phyloP scores from a whole-genome alignment of 768 basidiomycete genomes.

The Tulasnella sp. region DNA sequence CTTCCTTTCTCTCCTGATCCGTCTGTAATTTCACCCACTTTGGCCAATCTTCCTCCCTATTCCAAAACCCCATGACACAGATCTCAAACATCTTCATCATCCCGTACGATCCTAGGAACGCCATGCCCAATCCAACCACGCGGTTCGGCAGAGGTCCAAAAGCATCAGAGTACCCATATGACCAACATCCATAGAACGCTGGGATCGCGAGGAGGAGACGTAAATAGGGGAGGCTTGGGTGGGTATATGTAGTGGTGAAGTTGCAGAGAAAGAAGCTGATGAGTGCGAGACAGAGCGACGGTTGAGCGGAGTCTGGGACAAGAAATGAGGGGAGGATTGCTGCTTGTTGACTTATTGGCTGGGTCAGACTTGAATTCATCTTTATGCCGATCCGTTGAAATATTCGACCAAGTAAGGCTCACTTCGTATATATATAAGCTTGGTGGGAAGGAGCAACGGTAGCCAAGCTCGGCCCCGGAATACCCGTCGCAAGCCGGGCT shows the following conservation, averaged over 20 bases:
- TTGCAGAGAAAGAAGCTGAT: neutral
- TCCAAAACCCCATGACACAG: conserved; percentile 1
- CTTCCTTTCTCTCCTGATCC: neutral
- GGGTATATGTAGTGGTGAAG: conserved; percentile 2
- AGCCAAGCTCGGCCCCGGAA: too few species aligned
- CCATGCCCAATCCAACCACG: conserved; percentile 2
- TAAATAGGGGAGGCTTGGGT: neutral
- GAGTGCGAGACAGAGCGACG: neutral
- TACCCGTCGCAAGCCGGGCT: too few species aligned
- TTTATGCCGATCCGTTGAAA: too few species aligned
- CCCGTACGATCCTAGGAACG: neutral
- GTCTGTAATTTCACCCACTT: conserved; percentile 1
- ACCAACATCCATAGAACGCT: neutral
- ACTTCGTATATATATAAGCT: too few species aligned
- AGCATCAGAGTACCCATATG: neutral
- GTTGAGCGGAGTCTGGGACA: neutral
- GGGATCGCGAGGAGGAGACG: neutral
- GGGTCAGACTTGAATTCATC: too few species aligned
- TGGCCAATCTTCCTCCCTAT: neutral
- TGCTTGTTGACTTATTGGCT: too few species aligned
- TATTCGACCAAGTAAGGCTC: too few species aligned
- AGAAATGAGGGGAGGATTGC: neutral
- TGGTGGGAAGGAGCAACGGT: too few species aligned
- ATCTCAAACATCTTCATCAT: neutral
- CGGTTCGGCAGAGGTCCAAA: neutral